Percentiles rank a stretch among this genome's conserved stretches.
Evolutionary conservation across 106 monocot species (phyloP).

Genomic region (Alisma plantagoaquatica): DNA sequence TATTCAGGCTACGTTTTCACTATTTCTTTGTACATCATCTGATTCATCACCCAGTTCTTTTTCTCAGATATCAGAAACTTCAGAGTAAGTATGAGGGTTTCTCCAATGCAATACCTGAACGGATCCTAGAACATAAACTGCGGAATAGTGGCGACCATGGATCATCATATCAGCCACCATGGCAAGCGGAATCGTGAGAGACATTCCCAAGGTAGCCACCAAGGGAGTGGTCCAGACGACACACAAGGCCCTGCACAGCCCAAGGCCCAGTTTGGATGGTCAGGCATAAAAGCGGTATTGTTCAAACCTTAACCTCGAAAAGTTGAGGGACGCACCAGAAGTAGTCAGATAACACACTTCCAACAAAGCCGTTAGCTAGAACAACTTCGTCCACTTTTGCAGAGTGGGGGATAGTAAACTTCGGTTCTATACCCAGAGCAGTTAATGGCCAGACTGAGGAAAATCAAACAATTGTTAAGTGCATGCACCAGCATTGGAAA

Average conservation of each 20-base stretch:
- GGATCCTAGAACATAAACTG: slow-evolving; percentile 89
- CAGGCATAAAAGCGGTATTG: too few species aligned
- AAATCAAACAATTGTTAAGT: too few species aligned
- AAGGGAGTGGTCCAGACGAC: slow-evolving; percentile 99
- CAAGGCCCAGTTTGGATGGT: too few species aligned
- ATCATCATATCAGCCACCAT: slow-evolving; percentile 99
- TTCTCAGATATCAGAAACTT: not conserved
- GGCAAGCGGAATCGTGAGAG: slow-evolving; percentile 92
- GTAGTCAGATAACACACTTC: slow-evolving; percentile 95
- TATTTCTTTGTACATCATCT: not conserved
- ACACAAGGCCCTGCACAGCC: slow-evolving; percentile 85
- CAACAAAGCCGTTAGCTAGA: slow-evolving; percentile 84
- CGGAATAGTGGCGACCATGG: slow-evolving; percentile 95
- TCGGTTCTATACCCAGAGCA: slow-evolving; percentile 86
- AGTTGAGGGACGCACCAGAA: too few species aligned
- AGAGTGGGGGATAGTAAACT: slow-evolving; percentile 89
- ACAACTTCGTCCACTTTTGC: slow-evolving; percentile 95
- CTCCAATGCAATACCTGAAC: slow-evolving; percentile 42
- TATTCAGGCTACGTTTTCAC: not conserved
- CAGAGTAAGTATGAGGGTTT: not conserved
- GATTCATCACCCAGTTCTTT: not conserved
- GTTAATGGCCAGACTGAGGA: slow-evolving; percentile 92
- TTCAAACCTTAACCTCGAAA: too few species aligned
- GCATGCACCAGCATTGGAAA: too few species aligned
- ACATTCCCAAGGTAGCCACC: slow-evolving; percentile 96